Evolutionary conservation across 169 alveolate genomes (phyloP).

Genomic region (Eimeria necatrix): DNA sequence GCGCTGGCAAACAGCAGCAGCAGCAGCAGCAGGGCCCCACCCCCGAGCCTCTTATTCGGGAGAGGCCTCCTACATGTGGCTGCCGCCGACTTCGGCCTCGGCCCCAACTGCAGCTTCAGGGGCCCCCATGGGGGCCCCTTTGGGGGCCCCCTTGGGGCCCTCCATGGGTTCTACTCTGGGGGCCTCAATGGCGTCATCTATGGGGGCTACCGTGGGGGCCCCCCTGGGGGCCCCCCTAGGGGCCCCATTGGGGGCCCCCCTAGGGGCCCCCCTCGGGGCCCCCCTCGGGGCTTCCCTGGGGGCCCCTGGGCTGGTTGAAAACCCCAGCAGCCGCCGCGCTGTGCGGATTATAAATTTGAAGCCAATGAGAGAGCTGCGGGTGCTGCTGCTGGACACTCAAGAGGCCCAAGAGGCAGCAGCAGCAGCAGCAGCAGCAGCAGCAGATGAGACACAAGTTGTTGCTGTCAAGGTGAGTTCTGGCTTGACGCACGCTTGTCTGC

Average conservation of each 20-base stretch:
- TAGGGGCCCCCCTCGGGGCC: slow-evolving; percentile 7
- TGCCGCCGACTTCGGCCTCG: not conserved
- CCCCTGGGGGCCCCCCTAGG: too few species aligned
- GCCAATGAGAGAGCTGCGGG: slow-evolving; percentile 15
- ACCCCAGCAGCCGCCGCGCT: slow-evolving; percentile 2
- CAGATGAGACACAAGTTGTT: not conserved
- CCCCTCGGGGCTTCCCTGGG: too few species aligned
- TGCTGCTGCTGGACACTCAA: not conserved
- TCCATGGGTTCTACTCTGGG: too few species aligned
- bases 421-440: slow-evolving; percentile 18
- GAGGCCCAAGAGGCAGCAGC: too few species aligned
- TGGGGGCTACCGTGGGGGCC: too few species aligned
- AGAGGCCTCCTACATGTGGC: not conserved
- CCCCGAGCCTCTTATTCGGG: not conserved
- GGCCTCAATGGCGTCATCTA: too few species aligned
- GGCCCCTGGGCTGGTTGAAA: too few species aligned
- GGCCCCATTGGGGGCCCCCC: too few species aligned
- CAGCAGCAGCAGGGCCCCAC: not conserved
- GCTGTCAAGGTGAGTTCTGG: not conserved
- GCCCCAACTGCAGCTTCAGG: not conserved
- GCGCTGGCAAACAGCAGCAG: not conserved
- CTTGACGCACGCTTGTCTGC: too few species aligned
- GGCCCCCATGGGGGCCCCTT: not conserved
- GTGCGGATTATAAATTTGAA: not conserved
- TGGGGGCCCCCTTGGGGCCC: too few species aligned